Conservation (phyloP, 83 land plant genomes). For the Picea engelmannii region DNA sequence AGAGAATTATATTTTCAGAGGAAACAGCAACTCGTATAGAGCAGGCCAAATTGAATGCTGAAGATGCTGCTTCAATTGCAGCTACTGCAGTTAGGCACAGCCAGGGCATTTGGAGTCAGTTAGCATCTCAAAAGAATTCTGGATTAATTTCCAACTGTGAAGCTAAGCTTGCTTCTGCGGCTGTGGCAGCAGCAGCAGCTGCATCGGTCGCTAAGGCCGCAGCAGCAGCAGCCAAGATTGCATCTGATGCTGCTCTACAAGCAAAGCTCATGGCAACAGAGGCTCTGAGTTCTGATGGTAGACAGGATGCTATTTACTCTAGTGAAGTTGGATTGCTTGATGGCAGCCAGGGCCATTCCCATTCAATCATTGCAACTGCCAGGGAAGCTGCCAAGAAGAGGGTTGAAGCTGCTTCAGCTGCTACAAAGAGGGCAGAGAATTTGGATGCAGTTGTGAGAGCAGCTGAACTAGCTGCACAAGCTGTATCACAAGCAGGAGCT, state of each 20-base stretch:
- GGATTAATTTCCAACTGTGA: constrained; percentile 56
- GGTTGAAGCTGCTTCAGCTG: constrained; percentile 77
- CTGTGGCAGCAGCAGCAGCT: constrained; percentile 83
- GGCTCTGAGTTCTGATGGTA: constrained; percentile 32
- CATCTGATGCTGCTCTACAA: constrained; percentile 79
- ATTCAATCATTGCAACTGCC: constrained; percentile 57
- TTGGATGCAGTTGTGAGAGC: constrained; percentile 82
- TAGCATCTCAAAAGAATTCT: constrained; percentile 47
- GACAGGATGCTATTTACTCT: background rate
- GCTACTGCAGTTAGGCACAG: constrained; percentile 69
- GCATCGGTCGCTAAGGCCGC: constrained; percentile 96
- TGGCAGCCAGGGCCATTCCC: constrained; percentile 28
- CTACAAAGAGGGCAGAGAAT: constrained; percentile 71
- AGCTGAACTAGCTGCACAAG: constrained; percentile 83
- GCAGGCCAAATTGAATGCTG: constrained; percentile 62
- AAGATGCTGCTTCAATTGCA: constrained; percentile 69
- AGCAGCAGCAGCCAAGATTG: constrained; percentile 88
- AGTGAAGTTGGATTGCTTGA: constrained; percentile 19
- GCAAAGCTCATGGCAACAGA: constrained; percentile 79
- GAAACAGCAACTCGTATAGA: constrained; percentile 40
- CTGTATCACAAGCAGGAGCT: constrained; percentile 74
- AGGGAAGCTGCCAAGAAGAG: constrained; percentile 57
- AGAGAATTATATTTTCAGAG: constrained; percentile 29
- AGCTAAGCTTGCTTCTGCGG: constrained; percentile 73
- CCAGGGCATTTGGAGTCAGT: constrained; percentile 63